Base-by-base conservation (phyloP, 2,329 filamentous ascomycete genomes). In the Neodidymelliopsis sp. region DNA sequence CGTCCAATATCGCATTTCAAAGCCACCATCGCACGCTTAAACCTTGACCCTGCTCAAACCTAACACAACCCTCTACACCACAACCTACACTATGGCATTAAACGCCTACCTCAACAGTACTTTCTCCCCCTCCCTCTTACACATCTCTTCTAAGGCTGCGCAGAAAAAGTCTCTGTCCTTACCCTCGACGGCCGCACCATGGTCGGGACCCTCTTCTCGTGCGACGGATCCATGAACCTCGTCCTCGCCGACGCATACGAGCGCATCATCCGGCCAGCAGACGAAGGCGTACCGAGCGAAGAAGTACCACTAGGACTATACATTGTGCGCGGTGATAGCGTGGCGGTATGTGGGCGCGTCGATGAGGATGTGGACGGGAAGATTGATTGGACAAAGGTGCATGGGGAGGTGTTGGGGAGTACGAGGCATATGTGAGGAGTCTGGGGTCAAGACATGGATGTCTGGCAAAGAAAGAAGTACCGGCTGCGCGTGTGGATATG, bases 311-410 rank as follows among this genome's bases (percentile, higher is more conserved):
- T 97, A 54, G 94, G 94, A 1, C 77, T 97, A 5, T 97, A 97
- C 72, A 82, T 99, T 49, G 89, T 99, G 48, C 84, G 94, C 52
- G 94, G 94, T 41, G 94, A 99, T 72, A 97, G 95, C 67, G 93
- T 99, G 36, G 92, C 91, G 54, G 81, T 95, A 12, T 89, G 94
- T 49, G 94, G 94, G 2, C 79, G 95, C 48, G 87, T 99, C 23
- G 91, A 99, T 72, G 92, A 96, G 74, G 83, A 89, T 62, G 78
- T 97, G 50, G 94, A 99, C 75, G 83, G 81, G 28, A 91, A 88
- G 63, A 97, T 99, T 69, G 87, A 97, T 76, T 99, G 94, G 94
- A 81, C 82, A 15, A 87, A 95, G 73, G 94, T 99, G 28, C 88
- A 89, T 70, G 93, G 93, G 4, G 85, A 87, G 50, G 85, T 88